Base-by-base conservation (phyloP, 257 asterid species). In the Lavandula angustifolia region DNA sequence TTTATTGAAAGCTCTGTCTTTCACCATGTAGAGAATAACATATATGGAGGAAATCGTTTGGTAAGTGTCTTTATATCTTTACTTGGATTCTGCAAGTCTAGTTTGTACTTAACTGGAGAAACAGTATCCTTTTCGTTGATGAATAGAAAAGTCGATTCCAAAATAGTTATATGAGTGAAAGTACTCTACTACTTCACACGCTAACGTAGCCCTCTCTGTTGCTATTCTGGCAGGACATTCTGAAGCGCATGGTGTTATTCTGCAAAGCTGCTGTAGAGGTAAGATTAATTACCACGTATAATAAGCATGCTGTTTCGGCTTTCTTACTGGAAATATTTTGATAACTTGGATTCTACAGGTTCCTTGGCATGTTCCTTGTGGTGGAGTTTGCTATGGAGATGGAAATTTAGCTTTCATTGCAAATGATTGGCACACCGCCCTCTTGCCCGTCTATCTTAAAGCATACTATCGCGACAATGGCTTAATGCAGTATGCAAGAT, bases 251-350 rank as follows among this genome's bases (percentile, higher is more conserved):
- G 99, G 69, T 71, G 71, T 78, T 90, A 73, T 90, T 94, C 60
- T 94, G 99, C 85, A 94, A 87, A 90, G 95, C 94, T 54, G 95
- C 99, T 47, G 76, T 87, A 43, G 99, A 90, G 97, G 99, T 92
- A 87, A 68, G 73, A 47, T 58, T 50, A 50, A 60, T 72, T 58
- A 54, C 8, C 60, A 16, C 40, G 40, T 40, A 63, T 14, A 64
- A 53, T 56, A 42, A 51, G 33, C 37, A 41, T 35, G 22, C 12
- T 17, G n/a, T 47, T 35, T 5, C 41, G 4, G 48, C 38, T 17
- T 53, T 31, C 18, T 42, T 35, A 10, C 22, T 9, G 2, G 32
- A 54, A 38, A 32, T 32, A 33, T 22, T 7, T 9, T 41, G 7
- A 34, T 14, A 9, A 40, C 52, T 12, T 37, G 5, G 7, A 13